Percentiles rank a stretch among this genome's conserved stretches.
Conservation (phyloP, 2,329 filamentous ascomycete species). For the Camptophora hylomeconis region DNA sequence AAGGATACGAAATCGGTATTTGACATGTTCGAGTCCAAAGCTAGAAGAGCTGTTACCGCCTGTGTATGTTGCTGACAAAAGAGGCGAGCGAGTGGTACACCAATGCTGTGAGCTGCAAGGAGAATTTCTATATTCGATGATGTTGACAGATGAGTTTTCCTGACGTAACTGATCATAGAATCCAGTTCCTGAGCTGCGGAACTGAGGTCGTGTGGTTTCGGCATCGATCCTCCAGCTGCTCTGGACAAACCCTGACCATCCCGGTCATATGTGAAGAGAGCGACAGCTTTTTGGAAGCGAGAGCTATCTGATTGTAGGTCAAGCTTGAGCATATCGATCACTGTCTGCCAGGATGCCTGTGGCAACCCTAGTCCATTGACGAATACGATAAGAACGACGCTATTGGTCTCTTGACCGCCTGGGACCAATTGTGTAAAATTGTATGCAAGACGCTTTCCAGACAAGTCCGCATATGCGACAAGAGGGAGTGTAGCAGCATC, state of each 20-base stretch:
- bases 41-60: conserved; percentile 33
- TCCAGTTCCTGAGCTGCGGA: conserved; percentile 20
- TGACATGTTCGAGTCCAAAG: conserved; percentile 46
- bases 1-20: conserved; percentile 43
- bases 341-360: conserved; percentile 25
- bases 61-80: too few relatives aligned
- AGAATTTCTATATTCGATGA: conserved; percentile 21
- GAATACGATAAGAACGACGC: too few relatives aligned
- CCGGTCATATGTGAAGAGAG: conserved; percentile 44
- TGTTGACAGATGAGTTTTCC: background rate
- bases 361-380: conserved; percentile 32
- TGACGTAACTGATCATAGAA: conserved; percentile 8
- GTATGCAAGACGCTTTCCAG: too few relatives aligned
- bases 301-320: conserved; percentile 11
- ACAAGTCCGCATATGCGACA: too few relatives aligned
- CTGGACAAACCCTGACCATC: conserved; percentile 41
- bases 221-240: too few relatives aligned
- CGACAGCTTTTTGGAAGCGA: too few relatives aligned
- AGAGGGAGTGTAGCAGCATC: too few relatives aligned
- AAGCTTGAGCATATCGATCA: conserved; percentile 19
- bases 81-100: conserved; percentile 39
- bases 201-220: conserved; percentile 28
- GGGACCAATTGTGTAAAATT: too few relatives aligned
- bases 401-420: too few relatives aligned
- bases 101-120: conserved; percentile 41